Evolutionary conservation across 2,329 filamentous ascomycete genomes (phyloP).

Genomic region (Phymatotrichopsis omnivora): DNA sequence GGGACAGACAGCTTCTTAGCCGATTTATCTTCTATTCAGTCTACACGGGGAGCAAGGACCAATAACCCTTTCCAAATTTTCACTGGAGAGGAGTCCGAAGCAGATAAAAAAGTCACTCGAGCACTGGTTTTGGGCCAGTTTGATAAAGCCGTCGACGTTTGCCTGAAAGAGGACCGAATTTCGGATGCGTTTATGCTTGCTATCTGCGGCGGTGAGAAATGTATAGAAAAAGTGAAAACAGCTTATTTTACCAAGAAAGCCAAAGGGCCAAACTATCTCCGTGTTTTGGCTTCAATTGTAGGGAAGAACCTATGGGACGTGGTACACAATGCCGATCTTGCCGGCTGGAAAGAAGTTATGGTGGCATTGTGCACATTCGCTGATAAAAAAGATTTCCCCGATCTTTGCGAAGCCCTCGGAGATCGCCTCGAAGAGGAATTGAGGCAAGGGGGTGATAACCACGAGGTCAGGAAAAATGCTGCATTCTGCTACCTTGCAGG

Average conservation of each 20-base stretch:
- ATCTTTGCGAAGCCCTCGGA: conserved; percentile 88
- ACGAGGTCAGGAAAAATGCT: conserved; percentile 64
- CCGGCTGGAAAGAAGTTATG: conserved; percentile 96
- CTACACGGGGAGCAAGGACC: conserved; percentile 83
- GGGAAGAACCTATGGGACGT: conserved; percentile 97
- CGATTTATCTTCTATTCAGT: conserved; percentile 51
- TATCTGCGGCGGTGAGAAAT: conserved; percentile 86
- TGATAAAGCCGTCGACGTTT: conserved; percentile 77
- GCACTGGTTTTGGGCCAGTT: conserved; percentile 87
- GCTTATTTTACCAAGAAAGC: conserved; percentile 78
- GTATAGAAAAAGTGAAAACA: conserved; percentile 86
- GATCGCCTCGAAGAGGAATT: conserved; percentile 72
- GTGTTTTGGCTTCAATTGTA: conserved; percentile 81
- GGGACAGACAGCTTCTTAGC: conserved; percentile 68
- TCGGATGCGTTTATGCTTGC: conserved; percentile 97
- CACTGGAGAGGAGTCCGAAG: conserved; percentile 67
- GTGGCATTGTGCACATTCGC: conserved; percentile 92
- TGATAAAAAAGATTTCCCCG: conserved; percentile 78
- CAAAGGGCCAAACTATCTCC: conserved; percentile 79
- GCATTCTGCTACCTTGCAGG: conserved; percentile 94
- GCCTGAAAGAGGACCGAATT: conserved; percentile 76
- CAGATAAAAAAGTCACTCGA: conserved; percentile 78
- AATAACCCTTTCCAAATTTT: conserved; percentile 91
- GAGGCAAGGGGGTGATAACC: conserved; percentile 44
- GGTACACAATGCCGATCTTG: conserved; percentile 87